A percentile compares a stretch with the other conserved stretches of the same genome.
These are phyloP conservation scores for Candida sanyaensis DNA, from an alignment of 1,139 yeast species.

Conservation along the genomic window DNA sequence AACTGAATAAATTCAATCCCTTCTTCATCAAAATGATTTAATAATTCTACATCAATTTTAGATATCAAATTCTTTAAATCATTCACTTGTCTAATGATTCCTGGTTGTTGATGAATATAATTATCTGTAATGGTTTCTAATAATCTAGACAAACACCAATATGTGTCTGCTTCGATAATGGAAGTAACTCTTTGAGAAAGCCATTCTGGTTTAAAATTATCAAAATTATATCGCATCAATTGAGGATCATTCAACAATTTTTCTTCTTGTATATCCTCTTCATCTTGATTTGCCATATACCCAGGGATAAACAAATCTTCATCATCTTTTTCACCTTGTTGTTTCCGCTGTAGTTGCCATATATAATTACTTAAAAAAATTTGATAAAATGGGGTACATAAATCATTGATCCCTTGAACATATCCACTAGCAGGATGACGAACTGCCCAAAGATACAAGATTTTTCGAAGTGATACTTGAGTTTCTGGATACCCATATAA, in stretches of 20 bases:
- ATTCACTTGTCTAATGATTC: constrained; percentile 86
- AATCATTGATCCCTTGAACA: constrained; percentile 98
- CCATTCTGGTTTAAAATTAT: constrained; percentile 60
- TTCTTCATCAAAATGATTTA: constrained; percentile 74
- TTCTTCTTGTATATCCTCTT: constrained; percentile 29
- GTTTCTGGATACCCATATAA: constrained; percentile 70
- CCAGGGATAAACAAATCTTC: constrained; percentile 39
- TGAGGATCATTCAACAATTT: constrained; percentile 29
- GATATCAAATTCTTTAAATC: constrained; percentile 76
- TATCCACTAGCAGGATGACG: constrained; percentile 98
- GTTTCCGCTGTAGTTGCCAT: constrained; percentile 41
- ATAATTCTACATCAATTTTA: constrained; percentile 74
- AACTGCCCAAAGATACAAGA: constrained; percentile 91
- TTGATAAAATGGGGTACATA: constrained; percentile 92
- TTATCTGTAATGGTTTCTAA: constrained; percentile 95
- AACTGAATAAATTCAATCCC: constrained; percentile 92
- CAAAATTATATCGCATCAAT: constrained; percentile 25
- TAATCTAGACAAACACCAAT: constrained; percentile 91
- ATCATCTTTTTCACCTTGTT: constrained; percentile 20
- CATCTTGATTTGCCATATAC: constrained; percentile 23
- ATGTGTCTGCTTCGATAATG: constrained; percentile 86
- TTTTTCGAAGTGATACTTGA: constrained; percentile 76
- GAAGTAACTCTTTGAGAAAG: constrained; percentile 51
- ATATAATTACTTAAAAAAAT: constrained; percentile 76
- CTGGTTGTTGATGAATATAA: constrained; percentile 97